A percentile compares a stretch with the other conserved stretches of the same genome.
Evolutionary conservation across 1,284 basidiomycete species (phyloP).

Genomic region (Boletus holoroseus): DNA sequence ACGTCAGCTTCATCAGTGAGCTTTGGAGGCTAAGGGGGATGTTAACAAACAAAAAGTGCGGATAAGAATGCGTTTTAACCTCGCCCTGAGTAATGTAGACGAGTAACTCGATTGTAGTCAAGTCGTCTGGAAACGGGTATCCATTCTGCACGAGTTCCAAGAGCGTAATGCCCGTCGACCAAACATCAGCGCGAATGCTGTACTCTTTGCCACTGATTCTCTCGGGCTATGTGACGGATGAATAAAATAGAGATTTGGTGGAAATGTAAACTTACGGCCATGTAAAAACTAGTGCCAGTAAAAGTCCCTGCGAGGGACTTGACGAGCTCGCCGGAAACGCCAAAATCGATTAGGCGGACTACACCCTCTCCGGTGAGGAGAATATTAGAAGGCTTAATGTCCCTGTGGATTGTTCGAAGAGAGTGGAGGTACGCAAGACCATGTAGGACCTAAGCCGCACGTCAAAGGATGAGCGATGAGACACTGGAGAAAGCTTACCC

Average conservation of each 20-base stretch:
- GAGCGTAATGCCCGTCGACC: conserved; percentile 92
- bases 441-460: conserved; percentile 62
- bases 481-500: conserved; percentile 47
- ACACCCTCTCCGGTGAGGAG: conserved; percentile 81
- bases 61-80: conserved; percentile 37
- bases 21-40: conserved; percentile 61
- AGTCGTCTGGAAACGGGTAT: conserved; percentile 92
- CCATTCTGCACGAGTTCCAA: conserved; percentile 92
- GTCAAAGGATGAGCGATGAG: conserved; percentile 17
- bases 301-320: conserved; percentile 91
- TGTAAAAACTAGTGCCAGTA: conserved; percentile 95
- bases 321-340: conserved; percentile 92
- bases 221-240: conserved; percentile 63
- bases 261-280: conserved; percentile 73
- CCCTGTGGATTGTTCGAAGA: conserved; percentile 90
- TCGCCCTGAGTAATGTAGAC: conserved; percentile 84
- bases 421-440: conserved; percentile 92
- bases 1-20: conserved; percentile 68
- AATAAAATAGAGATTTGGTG: neutral
- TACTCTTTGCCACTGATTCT: conserved; percentile 87
- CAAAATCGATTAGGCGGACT: conserved; percentile 94
- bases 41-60: conserved; percentile 5
- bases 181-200: conserved; percentile 95
- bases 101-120: conserved; percentile 90
- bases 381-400: conserved; percentile 97